Evolutionary conservation across 192 early-diverging fungal genomes (phyloP), one percentile per base, ranked within the genome.

Genomic region (Fimicolochytrium jonesii): DNA sequence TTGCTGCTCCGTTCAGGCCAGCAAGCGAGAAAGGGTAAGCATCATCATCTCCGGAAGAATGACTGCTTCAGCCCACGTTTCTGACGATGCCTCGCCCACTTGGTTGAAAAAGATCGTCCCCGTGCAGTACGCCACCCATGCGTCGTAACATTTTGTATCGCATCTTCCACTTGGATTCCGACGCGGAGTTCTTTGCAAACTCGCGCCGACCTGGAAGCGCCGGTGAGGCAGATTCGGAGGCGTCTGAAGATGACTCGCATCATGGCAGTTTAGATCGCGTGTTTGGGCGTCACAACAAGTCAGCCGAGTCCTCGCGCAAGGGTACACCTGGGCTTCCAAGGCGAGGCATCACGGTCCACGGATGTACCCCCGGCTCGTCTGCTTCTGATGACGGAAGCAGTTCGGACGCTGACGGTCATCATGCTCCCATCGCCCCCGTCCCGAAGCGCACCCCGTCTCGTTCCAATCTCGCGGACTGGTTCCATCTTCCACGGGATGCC

Each of bases 111-210:
- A n/a, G 6, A 17, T 22, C 41, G 17, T 10, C 57, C 9, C 22
- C 32, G 23, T 3, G 20, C 17, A 15, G n/a, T 39, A 39, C 48
- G 47, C 22, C 11, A 13, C 20, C 30, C 13, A 34, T 6, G 15
- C 34, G 31, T 52, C 63, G 63, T n/a, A 70, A 52, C 58, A 71
- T 74, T 44, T 37, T 77, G 41, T 77, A 77, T 54, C 64, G 69
- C 29, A 70, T 77, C 29, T 77, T 77, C 55, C 71, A 77, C 44
- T 61, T 63, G 9, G 44, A 56, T 30, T 31, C 46, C 13, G 28
- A 37, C 59, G 17, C 30, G 7, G 39, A 64, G n/a, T 56, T 34
- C 52, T 46, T 68, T 41, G 75, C 71, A 20, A 49, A 56, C 23
- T 77, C 75, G 6, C 44, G 71, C 7, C 53, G 60, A 2, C 58